Conservation (phyloP, 306 rosid genomes). For the Ammopiptanthus mongolicus region DNA sequence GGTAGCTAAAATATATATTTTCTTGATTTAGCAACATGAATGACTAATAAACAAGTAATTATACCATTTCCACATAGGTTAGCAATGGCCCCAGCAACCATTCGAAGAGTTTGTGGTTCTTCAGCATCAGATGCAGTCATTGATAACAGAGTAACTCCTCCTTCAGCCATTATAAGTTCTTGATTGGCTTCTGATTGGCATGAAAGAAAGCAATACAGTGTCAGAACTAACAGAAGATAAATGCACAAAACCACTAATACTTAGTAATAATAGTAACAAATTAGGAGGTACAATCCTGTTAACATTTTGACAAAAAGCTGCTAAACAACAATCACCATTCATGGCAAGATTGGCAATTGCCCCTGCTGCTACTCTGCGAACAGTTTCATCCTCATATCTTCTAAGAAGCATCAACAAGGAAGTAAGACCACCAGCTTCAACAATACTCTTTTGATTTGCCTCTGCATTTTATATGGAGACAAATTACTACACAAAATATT, state of each 20-base stretch:
- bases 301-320: not conserved
- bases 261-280: not conserved
- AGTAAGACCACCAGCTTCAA: conserved; percentile 80
- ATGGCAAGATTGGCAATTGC: conserved; percentile 89
- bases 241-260: not conserved
- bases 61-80: conserved; percentile 86
- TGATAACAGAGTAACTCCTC: conserved; percentile 75
- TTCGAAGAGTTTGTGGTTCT: conserved; percentile 82
- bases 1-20: not conserved
- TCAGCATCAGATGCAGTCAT: conserved; percentile 77
- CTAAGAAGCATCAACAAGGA: conserved; percentile 79
- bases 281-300: not conserved
- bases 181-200: conserved; percentile 71
- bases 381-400: conserved; percentile 77
- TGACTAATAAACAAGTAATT: not conserved
- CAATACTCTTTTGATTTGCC: conserved; percentile 69
- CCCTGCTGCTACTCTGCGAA: conserved; percentile 82
- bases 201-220: conserved; percentile 18
- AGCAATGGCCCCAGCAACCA: conserved; percentile 88
- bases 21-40: not conserved
- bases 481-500: conserved; percentile 1
- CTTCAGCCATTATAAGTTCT: conserved; percentile 75
- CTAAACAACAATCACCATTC: conserved; percentile 50
- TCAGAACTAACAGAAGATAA: not conserved
- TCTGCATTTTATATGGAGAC: conserved; percentile 42